Evolutionary conservation across 768 basidiomycete species (phyloP), one percentile per base, ranked within the genome.

Genomic region (Holtermannia corniformis): DNA sequence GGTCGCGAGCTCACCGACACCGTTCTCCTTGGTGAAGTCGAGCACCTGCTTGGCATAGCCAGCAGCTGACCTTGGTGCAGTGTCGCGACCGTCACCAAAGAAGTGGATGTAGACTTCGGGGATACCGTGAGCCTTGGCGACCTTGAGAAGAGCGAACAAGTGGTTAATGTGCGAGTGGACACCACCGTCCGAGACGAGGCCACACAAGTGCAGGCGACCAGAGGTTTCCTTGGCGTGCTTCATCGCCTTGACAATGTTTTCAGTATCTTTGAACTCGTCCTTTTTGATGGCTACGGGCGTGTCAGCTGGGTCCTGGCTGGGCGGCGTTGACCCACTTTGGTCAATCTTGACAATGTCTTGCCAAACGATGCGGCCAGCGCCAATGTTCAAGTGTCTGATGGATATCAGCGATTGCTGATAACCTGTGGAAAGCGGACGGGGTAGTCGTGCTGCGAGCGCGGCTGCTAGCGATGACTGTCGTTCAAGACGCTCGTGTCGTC

Each of bases 291-390:
- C 71, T 73, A 51, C 12, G 16, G 22, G 41, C 5, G 7, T 20
- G 37, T 54, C 41, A 58, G 47, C 45, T 22, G 12, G 2, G 3
- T 27, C 2, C 24, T 4, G 45, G 20, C 19, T 42, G 14, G 2
- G 19, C 12, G 41, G 37, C n/a, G 7, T 11, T 4, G 14, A 60
- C 70, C 56, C 40, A 72, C 72, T 78, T 44, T 90, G 84, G 63
- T 96, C 91, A 65, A 95, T 95, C 58, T 84, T 81, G 63, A 95
- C 92, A 61, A 96, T 96, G 64, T 96, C 92, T 72, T 96, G 92
- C 92, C 92, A 95, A 24, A 95, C 90, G 47, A 95, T 79, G 20
- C 91, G 83, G 0, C 91, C 92, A 49, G 92, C 92, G 27, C 91
- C 91, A 60, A 92, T 88, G 73, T 96, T 96, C 56, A 95, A 75